phyloP scores from a whole-genome alignment of 768 basidiomycete genomes.

The Tricholoma saponaceum region DNA sequence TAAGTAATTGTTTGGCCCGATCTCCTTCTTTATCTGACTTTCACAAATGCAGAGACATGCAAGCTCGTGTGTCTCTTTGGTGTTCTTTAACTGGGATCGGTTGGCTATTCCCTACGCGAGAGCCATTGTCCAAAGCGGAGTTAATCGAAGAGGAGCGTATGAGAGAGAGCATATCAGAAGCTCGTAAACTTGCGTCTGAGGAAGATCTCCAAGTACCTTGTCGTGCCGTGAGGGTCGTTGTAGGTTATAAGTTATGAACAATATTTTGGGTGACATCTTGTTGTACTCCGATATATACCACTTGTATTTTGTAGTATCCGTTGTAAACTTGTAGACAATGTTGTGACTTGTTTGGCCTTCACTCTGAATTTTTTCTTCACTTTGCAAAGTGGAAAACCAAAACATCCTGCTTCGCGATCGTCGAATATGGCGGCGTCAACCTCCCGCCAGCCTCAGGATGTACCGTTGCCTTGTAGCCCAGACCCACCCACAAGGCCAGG shows the following conservation, averaged over 20 bases:
- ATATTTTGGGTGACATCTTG: background rate
- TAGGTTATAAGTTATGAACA: slow-evolving; percentile 48
- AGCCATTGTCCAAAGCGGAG: slow-evolving; percentile 65
- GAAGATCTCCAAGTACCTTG: slow-evolving; percentile 53
- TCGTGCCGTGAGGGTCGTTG: slow-evolving; percentile 57
- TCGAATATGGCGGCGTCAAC: slow-evolving; percentile 39
- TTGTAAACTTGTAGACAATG: background rate
- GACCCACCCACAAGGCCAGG: slow-evolving; percentile 15
- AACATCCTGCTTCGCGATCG: background rate
- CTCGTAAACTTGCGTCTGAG: slow-evolving; percentile 44
- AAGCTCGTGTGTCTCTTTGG: slow-evolving; percentile 60
- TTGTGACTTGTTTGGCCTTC: slow-evolving; percentile 25
- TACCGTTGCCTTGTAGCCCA: slow-evolving; percentile 27
- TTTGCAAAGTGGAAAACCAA: background rate
- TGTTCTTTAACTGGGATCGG: slow-evolving; percentile 55
- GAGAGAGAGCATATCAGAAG: slow-evolving; percentile 57
- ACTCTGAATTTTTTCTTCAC: slow-evolving; percentile 5
- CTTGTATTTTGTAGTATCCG: background rate
- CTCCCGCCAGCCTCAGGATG: slow-evolving; percentile 34
- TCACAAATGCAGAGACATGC: slow-evolving; percentile 50
- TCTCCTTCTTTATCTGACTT: slow-evolving; percentile 1
- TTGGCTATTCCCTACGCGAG: slow-evolving; percentile 55
- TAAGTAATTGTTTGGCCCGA: slow-evolving; percentile 24
- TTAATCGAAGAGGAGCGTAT: slow-evolving; percentile 63
- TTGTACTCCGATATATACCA: background rate